phyloP scores from a whole-genome alignment of 2,329 filamentous ascomycete genomes.

The Fusarium torulosum region DNA sequence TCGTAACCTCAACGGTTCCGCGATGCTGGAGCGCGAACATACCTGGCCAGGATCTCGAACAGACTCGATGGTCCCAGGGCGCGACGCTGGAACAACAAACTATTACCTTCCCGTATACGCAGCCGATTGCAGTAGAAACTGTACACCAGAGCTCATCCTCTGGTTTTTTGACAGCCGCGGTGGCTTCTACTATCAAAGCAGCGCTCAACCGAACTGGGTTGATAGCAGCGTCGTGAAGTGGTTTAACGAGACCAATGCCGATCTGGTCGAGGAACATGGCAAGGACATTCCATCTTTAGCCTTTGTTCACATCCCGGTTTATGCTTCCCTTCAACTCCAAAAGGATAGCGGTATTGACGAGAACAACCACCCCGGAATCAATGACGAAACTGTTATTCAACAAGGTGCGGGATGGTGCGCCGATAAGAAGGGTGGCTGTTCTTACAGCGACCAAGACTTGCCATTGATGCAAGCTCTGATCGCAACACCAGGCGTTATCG shows the following conservation, averaged over 20 bases:
- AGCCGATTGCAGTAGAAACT: constrained; percentile 48
- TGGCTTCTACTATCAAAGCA: constrained; percentile 61
- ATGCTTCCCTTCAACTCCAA: constrained; percentile 47
- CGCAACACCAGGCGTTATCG: constrained; percentile 66
- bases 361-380: constrained; percentile 59
- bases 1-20: constrained; percentile 56
- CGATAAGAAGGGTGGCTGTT: constrained; percentile 55
- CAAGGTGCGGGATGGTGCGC: constrained; percentile 61
- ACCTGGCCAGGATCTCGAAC: constrained; percentile 43
- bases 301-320: constrained; percentile 63
- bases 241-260: constrained; percentile 56
- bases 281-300: constrained; percentile 59
- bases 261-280: constrained; percentile 47
- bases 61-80: constrained; percentile 37
- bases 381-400: constrained; percentile 58
- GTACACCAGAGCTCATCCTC: constrained; percentile 61
- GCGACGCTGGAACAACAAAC: constrained; percentile 55
- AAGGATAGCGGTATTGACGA: constrained; percentile 51
- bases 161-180: constrained; percentile 80
- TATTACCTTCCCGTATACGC: constrained; percentile 59
- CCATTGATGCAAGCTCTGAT: constrained; percentile 73
- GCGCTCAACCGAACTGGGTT: constrained; percentile 58
- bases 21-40: constrained; percentile 44
- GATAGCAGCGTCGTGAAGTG: constrained; percentile 58
- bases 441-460: constrained; percentile 64